Percentiles rank a stretch among this genome's conserved stretches.
Conservation (phyloP, 352 stramenopile genomes). For the Sclerospora graminicola region DNA sequence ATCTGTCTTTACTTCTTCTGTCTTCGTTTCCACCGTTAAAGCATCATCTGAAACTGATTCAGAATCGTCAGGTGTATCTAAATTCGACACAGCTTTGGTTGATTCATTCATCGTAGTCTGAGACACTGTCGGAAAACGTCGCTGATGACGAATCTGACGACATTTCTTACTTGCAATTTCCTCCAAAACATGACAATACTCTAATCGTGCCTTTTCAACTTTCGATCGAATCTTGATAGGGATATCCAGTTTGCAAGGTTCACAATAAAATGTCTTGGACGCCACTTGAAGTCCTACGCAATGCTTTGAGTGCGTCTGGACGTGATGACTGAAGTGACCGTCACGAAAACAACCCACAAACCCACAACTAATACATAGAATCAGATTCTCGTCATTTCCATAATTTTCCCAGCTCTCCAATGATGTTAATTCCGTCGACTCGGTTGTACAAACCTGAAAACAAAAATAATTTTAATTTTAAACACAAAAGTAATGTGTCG, state of each 20-base stretch:
- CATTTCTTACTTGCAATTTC: conserved; percentile 44
- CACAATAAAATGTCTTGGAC: conserved; percentile 45
- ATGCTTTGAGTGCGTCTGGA: conserved; percentile 45
- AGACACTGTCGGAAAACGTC: conserved; percentile 1
- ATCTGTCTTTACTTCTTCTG: neutral
- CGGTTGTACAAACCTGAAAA: no score
- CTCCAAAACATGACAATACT: conserved; percentile 29
- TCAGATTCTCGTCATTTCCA: conserved; percentile 25
- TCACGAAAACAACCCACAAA: conserved; percentile 45
- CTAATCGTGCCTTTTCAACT: conserved; percentile 25
- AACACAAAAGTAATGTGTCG: no score
- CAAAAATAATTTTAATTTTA: no score
- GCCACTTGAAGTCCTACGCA: conserved; percentile 43
- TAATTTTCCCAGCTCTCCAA: conserved; percentile 29
- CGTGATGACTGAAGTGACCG: conserved; percentile 43
- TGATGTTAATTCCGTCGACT: no score
- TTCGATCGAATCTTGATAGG: conserved; percentile 21
- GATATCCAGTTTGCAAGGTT: conserved; percentile 41
- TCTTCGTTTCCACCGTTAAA: conserved; percentile 5
- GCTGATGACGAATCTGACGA: conserved; percentile 21
- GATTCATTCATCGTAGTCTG: conserved; percentile 13
- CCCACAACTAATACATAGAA: conserved; percentile 49
- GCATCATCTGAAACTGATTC: conserved; percentile 5
- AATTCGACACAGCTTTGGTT: conserved; percentile 2
- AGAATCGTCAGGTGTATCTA: conserved; percentile 8